Evolutionary conservation across 495 filamentous ascomycete genomes (phyloP), one percentile per base, ranked within the genome.

Genomic region (Trichocladium antarcticum): DNA sequence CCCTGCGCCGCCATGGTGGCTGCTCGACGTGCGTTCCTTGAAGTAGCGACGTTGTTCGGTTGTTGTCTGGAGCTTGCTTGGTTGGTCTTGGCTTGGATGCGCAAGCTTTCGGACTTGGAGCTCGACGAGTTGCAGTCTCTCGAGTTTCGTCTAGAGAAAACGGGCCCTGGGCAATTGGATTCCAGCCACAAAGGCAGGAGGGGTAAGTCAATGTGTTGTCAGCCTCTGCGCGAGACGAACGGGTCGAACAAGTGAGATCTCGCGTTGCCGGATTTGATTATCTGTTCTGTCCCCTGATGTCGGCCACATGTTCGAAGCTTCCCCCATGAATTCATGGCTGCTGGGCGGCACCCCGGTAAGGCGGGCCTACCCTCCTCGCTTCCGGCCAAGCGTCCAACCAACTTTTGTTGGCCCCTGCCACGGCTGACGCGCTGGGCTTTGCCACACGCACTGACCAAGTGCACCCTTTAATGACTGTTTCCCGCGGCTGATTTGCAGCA

Each of bases 1-100:
- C 82, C 75, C 51, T 76, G 75, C 52, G 80, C 69, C 50, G 84
- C 57, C 57, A 59, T 62, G 31, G 21, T 51, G 27, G 37, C 17
- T 20, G 1, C 36, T 17, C 41, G 19, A 32, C 31, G 19, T n/a
- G 21, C 16, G n/a, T 14, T 6, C 21, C 24, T 27, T 8, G 8
- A 8, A 8, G 24, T 27, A 3, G 3, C 8, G 24, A 27, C 24
- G 24, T 3, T 8, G 3, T 4, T 27, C 24, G 8, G 24, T 27
- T n/a, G n/a, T 16, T 19, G n/a, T 46, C 21, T 6, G 20, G 20
- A 22, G 34, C 35, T n/a, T 3, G 12, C 8, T 16, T 14, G 14
- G 17, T 9, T 38, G 35, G 35, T n/a, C 6, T 15, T 37, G 14
- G 14, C 14, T 11, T 1, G 37, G 16, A 11, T 38, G 24, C 22